Evolutionary conservation across 257 asterid species (phyloP), one percentile per base, ranked within the genome.

Genomic region (Scutellaria baicalensis): DNA sequence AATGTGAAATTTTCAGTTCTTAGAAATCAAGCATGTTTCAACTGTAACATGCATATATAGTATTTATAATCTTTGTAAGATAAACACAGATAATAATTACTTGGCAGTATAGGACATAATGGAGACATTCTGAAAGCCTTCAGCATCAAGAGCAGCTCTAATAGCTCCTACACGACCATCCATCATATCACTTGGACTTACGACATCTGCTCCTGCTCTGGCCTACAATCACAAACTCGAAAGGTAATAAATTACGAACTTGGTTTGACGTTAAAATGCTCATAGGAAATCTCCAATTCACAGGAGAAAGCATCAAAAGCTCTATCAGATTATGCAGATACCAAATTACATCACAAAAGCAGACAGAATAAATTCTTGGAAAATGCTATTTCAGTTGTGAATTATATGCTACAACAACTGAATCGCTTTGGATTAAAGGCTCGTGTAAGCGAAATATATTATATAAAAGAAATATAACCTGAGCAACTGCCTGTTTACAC

Each of bases 151-250:
- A 73, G 97, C 96, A 13, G 87, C 76, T 49, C 96, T 86, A 78
- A 93, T 91, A 23, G 97, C 99, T 61, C 99, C 97, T 12, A 93
- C 89, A 67, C 96, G 99, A 52, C 99, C 99, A 51, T 93, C 98
- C 98, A 93, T 93, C 98, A 91, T 93, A 78, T 93, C 98, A 84
- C 98, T 93, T 2, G 99, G 97, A 75, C 97, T 91, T 31, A 93
- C 85, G 23, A 93, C 96, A 86, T 93, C 99, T n/a, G 97, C 99
- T 59, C 99, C 97, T 71, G 99, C 97, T 84, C 87, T 80, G 52
- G 99, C 99, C 97, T 93, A 75, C 65, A 57, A 60, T 70, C 13
- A 42, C 6, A 78, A 55, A 27, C 64, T 23, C 20, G 66, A 17
- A 54, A 64, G 31, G 62, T 23, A 54, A 78, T 33, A 38, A 27